Evolutionary conservation across 129 eudicot species (phyloP).

Genomic region (Smallanthus sonchifolius): DNA sequence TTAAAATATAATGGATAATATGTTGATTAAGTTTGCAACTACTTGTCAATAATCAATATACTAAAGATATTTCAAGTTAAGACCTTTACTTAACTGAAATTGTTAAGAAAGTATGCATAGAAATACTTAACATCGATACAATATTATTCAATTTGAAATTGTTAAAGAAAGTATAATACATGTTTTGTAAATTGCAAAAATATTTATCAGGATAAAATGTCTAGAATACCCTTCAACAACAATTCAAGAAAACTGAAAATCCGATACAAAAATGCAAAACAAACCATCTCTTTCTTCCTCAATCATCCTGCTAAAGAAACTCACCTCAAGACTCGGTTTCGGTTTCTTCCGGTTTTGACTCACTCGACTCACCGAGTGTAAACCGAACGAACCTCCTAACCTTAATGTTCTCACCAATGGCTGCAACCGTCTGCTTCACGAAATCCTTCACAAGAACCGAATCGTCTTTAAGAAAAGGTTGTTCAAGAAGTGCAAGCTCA

Average conservation of each 20-base stretch:
- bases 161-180: not conserved
- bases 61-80: too few species aligned
- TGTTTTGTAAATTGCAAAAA: not conserved
- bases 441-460: constrained; percentile 75
- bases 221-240: not conserved
- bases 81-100: too few species aligned
- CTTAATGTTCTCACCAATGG: constrained; percentile 89
- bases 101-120: too few species aligned
- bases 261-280: constrained; percentile 20
- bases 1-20: too few species aligned
- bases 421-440: constrained; percentile 90
- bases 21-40: too few species aligned
- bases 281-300: constrained; percentile 8
- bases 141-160: not conserved
- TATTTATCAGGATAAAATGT: too few species aligned
- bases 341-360: constrained; percentile 28
- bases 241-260: not conserved
- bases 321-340: constrained; percentile 29
- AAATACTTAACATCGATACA: not conserved
- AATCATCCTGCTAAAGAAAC: constrained; percentile 7
- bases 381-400: constrained; percentile 80
- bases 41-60: too few species aligned
- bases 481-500: constrained; percentile 88
- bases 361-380: constrained; percentile 72
- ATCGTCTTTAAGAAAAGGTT: constrained; percentile 79